Conservation (phyloP, 2,329 filamentous ascomycete genomes). For the Paraphaeosphaeria minitans region DNA sequence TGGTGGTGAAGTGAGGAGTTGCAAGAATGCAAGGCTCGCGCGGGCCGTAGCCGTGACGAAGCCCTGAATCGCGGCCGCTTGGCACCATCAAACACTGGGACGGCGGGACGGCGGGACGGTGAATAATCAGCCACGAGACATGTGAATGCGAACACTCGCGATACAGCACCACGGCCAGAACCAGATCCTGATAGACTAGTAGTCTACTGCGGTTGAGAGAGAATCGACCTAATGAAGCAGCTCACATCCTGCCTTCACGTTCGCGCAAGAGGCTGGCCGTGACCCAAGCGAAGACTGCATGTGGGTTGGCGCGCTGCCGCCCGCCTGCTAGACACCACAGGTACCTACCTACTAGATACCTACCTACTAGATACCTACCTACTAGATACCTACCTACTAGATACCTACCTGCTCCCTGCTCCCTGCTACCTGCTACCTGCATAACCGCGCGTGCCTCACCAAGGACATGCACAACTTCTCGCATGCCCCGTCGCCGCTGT, state of each 20-base stretch:
- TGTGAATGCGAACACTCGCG: too few relatives aligned
- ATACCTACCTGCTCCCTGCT: too few relatives aligned
- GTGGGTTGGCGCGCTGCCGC: background rate
- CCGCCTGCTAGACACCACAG: background rate
- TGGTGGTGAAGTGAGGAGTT: background rate
- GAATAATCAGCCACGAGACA: background rate
- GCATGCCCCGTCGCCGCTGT: background rate
- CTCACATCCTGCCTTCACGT: too few relatives aligned
- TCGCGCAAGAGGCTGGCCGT: too few relatives aligned
- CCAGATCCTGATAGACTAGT: too few relatives aligned
- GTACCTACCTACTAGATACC: too few relatives aligned
- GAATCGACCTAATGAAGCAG: too few relatives aligned
- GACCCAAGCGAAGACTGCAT: background rate
- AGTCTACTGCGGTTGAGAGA: too few relatives aligned
- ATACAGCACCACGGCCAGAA: too few relatives aligned
- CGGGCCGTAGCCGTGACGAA: constrained; percentile 9
- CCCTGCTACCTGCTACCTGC: background rate
- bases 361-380: too few relatives aligned
- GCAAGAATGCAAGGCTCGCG: background rate
- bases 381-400: too few relatives aligned
- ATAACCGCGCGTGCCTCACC: constrained; percentile 2
- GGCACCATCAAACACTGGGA: constrained; percentile 9
- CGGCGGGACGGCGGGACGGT: background rate
- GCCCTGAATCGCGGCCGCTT: background rate
- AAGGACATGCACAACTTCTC: constrained; percentile 6